Conservation (phyloP, 352 stramenopile species). For the Phytophthora hybrid region DNA sequence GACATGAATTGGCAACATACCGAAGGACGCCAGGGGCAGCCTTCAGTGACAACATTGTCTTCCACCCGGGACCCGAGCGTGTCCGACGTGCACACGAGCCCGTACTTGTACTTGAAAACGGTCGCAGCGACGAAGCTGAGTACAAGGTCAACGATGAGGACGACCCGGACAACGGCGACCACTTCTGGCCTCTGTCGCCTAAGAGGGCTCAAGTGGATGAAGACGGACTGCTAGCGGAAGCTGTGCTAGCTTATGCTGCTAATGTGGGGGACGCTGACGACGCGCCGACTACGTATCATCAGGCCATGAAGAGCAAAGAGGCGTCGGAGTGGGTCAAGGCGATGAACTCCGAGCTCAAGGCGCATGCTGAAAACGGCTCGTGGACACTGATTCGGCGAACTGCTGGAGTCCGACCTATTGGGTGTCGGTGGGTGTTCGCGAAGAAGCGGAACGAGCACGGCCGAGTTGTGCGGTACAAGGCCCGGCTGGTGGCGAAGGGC, state of each 20-base stretch:
- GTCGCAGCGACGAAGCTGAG: neutral
- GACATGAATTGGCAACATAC: slow-evolving; percentile 7
- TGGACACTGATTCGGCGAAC: slow-evolving; percentile 8
- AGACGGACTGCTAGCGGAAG: slow-evolving; percentile 1
- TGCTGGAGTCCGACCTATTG: neutral
- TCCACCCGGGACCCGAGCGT: neutral
- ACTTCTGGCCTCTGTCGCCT: slow-evolving; percentile 2
- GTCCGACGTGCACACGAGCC: neutral
- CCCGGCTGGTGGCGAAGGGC: neutral
- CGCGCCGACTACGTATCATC: neutral
- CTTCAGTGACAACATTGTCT: slow-evolving; percentile 5
- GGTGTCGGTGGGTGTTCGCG: neutral
- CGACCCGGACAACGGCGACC: slow-evolving; percentile 7
- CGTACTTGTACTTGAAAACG: slow-evolving; percentile 4
- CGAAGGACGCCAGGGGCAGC: neutral
- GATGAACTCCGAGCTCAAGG: slow-evolving; percentile 13
- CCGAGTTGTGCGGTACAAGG: neutral
- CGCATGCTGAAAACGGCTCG: slow-evolving; percentile 5
- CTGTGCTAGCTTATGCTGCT: slow-evolving; percentile 10
- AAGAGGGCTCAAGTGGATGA: slow-evolving; percentile 13
- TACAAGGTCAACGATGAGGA: neutral
- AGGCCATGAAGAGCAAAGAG: slow-evolving; percentile 6
- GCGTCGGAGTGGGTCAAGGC: slow-evolving; percentile 11
- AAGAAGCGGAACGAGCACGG: slow-evolving; percentile 4
- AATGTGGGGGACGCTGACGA: slow-evolving; percentile 2